Percentiles rank a stretch among this genome's conserved stretches.
Evolutionary conservation across 345 rosid genomes (phyloP).

Genomic region (Turnera subulata): DNA sequence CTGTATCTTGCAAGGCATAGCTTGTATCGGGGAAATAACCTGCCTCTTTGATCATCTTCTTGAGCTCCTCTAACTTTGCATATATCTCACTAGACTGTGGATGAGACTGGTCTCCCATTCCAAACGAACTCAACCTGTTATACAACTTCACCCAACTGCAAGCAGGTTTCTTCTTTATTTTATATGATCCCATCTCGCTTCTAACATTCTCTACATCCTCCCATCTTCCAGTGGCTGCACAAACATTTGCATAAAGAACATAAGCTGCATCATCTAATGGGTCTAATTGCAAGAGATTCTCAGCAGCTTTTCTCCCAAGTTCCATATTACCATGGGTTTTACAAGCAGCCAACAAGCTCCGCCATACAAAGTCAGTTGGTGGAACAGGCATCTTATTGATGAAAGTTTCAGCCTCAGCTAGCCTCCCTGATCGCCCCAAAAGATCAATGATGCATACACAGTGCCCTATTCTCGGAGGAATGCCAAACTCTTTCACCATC

Average conservation of each 20-base stretch:
- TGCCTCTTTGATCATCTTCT: conserved; percentile 68
- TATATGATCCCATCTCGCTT: conserved; percentile 64
- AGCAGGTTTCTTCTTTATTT: conserved; percentile 75
- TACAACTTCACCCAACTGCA: conserved; percentile 92
- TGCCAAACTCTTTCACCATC: conserved; percentile 55
- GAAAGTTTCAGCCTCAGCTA: conserved; percentile 60
- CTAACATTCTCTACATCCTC: conserved; percentile 62
- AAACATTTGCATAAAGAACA: conserved; percentile 74
- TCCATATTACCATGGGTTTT: conserved; percentile 69
- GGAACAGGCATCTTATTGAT: conserved; percentile 64
- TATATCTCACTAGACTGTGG: conserved; percentile 50
- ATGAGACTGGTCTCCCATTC: conserved; percentile 72
- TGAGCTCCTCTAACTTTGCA: conserved; percentile 70
- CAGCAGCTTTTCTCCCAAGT: conserved; percentile 71
- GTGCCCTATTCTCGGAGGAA: conserved; percentile 57
- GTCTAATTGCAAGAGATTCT: conserved; percentile 49
- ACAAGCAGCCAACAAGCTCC: conserved; percentile 76
- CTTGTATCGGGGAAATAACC: conserved; percentile 79
- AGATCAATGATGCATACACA: conserved; percentile 87
- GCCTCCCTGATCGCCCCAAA: conserved; percentile 80
- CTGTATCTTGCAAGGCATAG: conserved; percentile 77
- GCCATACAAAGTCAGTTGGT: conserved; percentile 68
- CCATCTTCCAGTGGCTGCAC: conserved; percentile 87
- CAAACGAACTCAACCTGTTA: conserved; percentile 53
- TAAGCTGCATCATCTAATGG: conserved; percentile 81